Percentiles rank a stretch among this genome's conserved stretches.
Conservation (phyloP, 495 filamentous ascomycete species). For the Margaritispora aquatica region DNA sequence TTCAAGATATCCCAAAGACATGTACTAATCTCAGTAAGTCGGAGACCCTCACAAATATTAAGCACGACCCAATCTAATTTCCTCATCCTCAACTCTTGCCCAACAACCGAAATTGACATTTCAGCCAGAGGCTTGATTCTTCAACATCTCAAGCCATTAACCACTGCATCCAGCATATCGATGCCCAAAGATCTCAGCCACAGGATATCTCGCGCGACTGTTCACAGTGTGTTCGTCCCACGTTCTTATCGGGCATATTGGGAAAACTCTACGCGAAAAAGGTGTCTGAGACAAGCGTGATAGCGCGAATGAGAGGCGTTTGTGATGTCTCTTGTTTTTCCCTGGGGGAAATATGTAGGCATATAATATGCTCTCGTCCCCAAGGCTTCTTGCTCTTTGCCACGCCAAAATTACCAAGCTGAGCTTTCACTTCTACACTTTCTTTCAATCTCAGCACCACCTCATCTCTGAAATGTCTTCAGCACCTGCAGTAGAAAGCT, state of each 20-base stretch:
- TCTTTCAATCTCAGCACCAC: neutral
- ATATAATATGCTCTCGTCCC: neutral
- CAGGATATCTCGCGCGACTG: neutral
- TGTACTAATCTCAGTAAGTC: no score
- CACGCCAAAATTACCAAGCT: neutral
- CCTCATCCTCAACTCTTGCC: neutral
- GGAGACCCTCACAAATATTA: no score
- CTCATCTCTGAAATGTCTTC: no score
- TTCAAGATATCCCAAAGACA: no score
- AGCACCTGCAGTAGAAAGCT: no score
- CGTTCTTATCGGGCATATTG: neutral
- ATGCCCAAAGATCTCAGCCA: neutral
- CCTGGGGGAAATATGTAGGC: no score
- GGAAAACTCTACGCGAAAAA: neutral
- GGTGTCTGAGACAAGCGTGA: neutral
- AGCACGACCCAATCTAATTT: neutral
- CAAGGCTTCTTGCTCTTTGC: no score
- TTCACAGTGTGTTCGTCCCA: neutral
- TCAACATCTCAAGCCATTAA: neutral
- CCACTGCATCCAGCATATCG: neutral
- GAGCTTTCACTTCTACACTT: neutral
- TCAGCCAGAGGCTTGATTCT: neutral
- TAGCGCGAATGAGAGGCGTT: neutral
- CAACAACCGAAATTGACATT: neutral
- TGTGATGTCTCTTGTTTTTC: neutral